phyloP scores from a whole-genome alignment of 441 rosid species.

The Adansonia rubrostipa region DNA sequence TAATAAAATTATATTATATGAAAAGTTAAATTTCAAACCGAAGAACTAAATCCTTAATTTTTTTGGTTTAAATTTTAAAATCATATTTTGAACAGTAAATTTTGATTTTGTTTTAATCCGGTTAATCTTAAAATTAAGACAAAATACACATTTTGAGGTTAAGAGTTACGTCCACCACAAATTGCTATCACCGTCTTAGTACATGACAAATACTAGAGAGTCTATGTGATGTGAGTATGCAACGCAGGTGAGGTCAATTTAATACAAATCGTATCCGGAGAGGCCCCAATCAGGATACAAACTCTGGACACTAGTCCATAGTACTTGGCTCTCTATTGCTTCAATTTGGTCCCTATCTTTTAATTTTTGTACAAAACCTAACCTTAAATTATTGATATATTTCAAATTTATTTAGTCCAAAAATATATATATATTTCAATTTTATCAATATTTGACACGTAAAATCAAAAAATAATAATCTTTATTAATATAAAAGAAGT shows the following conservation, averaged over 20 bases:
- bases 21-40: too few species aligned
- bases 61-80: too few species aligned
- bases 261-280: background rate
- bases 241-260: background rate
- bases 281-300: constrained; percentile 1
- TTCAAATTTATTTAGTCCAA: too few species aligned
- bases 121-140: too few species aligned
- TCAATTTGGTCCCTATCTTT: background rate
- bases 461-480: too few species aligned
- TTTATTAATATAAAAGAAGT: too few species aligned
- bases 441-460: background rate
- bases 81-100: too few species aligned
- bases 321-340: background rate
- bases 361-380: background rate
- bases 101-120: too few species aligned
- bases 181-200: constrained; percentile 14
- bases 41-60: too few species aligned
- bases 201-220: background rate
- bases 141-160: too few species aligned
- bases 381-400: background rate
- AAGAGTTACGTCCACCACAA: too few species aligned
- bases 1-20: too few species aligned
- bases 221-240: background rate
- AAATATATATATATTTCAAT: background rate
- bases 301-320: background rate